A percentile compares a stretch with the other conserved stretches of the same genome.
Conservation (phyloP, 495 filamentous ascomycete genomes). For the Penicillium salamii region DNA sequence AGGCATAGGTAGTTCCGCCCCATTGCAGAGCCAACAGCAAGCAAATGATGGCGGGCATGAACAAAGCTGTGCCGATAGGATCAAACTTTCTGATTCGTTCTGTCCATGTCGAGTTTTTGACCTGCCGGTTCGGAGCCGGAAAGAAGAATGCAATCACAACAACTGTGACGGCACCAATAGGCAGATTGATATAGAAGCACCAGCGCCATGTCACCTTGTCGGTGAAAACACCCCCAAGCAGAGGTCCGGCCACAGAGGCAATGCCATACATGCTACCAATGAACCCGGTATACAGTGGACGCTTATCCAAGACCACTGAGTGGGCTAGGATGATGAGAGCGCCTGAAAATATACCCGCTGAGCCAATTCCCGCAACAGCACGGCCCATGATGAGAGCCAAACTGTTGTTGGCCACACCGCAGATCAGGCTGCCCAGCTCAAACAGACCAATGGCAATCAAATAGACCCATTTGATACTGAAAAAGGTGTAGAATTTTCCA, state of each 20-base stretch:
- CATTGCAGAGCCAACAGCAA: conserved; percentile 43
- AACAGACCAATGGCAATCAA: conserved; percentile 65
- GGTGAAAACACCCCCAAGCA: conserved; percentile 58
- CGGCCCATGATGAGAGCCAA: conserved; percentile 71
- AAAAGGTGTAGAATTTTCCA: conserved; percentile 47
- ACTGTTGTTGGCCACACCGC: conserved; percentile 65
- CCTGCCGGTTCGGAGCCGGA: conserved; percentile 25
- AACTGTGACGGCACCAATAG: conserved; percentile 59
- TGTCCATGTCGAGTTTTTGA: conserved; percentile 20
- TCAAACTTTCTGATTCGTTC: conserved; percentile 31
- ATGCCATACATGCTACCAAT: conserved; percentile 71
- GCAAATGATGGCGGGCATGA: conserved; percentile 38
- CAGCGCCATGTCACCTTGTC: conserved; percentile 70
- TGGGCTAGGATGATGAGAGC: conserved; percentile 63
- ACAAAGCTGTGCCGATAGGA: conserved; percentile 30
- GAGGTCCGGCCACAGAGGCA: conserved; percentile 63
- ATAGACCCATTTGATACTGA: conserved; percentile 59
- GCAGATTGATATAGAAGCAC: conserved; percentile 81
- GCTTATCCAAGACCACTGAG: conserved; percentile 60
- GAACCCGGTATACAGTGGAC: conserved; percentile 66
- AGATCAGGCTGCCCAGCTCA: conserved; percentile 69
- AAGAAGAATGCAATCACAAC: conserved; percentile 53
- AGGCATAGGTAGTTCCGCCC: conserved; percentile 38
- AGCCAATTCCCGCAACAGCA: conserved; percentile 72
- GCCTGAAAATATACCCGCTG: conserved; percentile 67